phyloP scores from a whole-genome alignment of 805 yeast species.

The Yamadazyma ubonensis region DNA sequence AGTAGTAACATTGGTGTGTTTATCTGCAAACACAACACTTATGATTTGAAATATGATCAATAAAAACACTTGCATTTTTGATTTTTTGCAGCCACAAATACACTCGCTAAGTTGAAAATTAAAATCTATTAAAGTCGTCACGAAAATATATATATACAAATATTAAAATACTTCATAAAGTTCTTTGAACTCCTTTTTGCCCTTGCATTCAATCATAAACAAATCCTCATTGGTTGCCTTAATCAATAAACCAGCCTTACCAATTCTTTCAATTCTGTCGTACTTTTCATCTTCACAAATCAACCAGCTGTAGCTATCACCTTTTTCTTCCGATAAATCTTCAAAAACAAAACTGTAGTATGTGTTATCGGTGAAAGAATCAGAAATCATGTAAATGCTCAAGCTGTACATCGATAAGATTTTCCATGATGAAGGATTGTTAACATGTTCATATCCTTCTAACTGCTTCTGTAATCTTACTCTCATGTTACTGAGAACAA shows the following conservation, averaged over 20 bases:
- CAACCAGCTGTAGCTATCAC: constrained; percentile 27
- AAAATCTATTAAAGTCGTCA: constrained; percentile 2
- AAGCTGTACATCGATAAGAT: constrained; percentile 40
- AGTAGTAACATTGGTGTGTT: not conserved
- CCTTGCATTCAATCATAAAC: constrained; percentile 46
- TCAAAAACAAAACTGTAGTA: constrained; percentile 30
- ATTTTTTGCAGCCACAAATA: constrained; percentile 7
- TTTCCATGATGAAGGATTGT: constrained; percentile 43
- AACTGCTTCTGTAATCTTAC: constrained; percentile 38
- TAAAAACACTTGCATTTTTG: not conserved
- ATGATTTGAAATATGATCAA: not conserved
- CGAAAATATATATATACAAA: constrained; percentile 1
- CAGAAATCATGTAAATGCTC: constrained; percentile 29
- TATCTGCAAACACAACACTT: not conserved
- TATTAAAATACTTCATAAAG: constrained; percentile 16
- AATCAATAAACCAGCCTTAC: constrained; percentile 44
- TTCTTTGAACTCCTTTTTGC: constrained; percentile 37
- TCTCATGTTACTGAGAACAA: constrained; percentile 31
- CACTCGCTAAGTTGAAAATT: not conserved
- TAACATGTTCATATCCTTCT: constrained; percentile 26
- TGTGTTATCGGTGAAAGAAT: constrained; percentile 22
- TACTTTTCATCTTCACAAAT: constrained; percentile 29
- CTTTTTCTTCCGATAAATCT: constrained; percentile 16
- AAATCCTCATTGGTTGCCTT: constrained; percentile 28
- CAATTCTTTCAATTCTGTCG: constrained; percentile 34